Evolutionary conservation across 23 red algal genomes (phyloP), one percentile per base, ranked within the genome.

Genomic region (Gracilaria gracilis): DNA sequence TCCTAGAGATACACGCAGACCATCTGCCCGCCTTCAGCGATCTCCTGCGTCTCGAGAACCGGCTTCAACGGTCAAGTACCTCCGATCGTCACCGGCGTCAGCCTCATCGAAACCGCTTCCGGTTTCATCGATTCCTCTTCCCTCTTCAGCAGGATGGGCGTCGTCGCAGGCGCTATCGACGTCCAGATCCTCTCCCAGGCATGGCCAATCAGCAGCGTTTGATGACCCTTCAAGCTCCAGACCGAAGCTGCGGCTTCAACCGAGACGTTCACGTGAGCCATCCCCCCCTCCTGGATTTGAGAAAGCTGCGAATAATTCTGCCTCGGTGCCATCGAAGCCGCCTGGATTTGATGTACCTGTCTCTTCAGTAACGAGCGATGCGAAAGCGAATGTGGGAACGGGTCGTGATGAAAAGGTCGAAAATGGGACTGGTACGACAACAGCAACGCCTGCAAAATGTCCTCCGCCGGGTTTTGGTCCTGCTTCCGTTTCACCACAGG

Each of bases 211-310:
- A 20, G 9, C 59, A 27, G 77, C 21, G 19, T 74, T 48, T 38
- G 84, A 87, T 29, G 84, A 87, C 9, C 20, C 84, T 34, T 21
- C 84, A 4, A 49, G 42, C 23, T 57, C 64, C 23, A 73, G 66
- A 57, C 84, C 84, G 11, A 49, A 71, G 44, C 50, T 75, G 31
- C 84, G 51, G 48, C 44, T 49, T 75, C 84, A 71, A 5, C 72
- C 72, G 2, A 77, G 72, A 32, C 72, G 72, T 25, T 77, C 72
- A 9, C 72, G 72, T 3, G 72, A 77, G n/a, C 42, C 72, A 31
- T 77, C 72, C 39, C 72, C 72, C 4, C 87, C 87, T 20, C 87
- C 87, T 49, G 87, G 87, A 28, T 90, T 90, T 69, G 87, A 90
- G 47, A 69, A 80, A 31, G 17, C 73, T 31, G 42, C 46, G 72